phyloP scores from a whole-genome alignment of 1,139 yeast species.

The Entelexis paramagnoliae region DNA sequence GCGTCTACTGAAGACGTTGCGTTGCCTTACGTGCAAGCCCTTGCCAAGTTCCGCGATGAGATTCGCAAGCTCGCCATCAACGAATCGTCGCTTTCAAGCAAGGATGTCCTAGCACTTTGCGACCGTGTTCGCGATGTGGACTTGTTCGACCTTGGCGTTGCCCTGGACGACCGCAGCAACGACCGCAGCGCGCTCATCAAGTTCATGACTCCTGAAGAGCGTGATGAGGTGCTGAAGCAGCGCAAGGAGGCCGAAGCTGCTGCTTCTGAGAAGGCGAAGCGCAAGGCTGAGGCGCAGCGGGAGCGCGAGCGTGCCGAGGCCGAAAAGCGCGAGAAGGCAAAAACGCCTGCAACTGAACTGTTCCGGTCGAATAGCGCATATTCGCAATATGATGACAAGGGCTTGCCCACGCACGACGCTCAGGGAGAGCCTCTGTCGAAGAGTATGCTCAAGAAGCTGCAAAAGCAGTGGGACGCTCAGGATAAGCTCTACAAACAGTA shows the following conservation, averaged over 20 bases:
- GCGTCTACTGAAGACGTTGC: constrained; percentile 47
- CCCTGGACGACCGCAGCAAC: constrained; percentile 71
- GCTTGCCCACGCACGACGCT: constrained; percentile 67
- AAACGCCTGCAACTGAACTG: constrained; percentile 58
- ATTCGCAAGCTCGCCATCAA: constrained; percentile 63
- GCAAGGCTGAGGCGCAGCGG: constrained; percentile 27
- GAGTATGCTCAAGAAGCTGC: constrained; percentile 71
- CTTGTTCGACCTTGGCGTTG: constrained; percentile 62
- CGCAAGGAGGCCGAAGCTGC: constrained; percentile 53
- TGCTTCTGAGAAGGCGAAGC: constrained; percentile 41
- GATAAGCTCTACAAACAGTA: constrained; percentile 70
- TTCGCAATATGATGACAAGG: constrained; percentile 72
- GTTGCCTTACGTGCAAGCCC: constrained; percentile 67
- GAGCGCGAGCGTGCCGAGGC: constrained; percentile 40
- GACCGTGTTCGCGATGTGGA: constrained; percentile 55
- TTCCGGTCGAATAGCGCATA: constrained; percentile 48
- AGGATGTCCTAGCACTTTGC: constrained; percentile 47
- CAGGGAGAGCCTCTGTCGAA: constrained; percentile 84
- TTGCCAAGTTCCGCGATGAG: constrained; percentile 70
- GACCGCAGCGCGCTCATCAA: constrained; percentile 68
- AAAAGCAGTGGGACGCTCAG: constrained; percentile 69
- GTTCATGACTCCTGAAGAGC: constrained; percentile 61
- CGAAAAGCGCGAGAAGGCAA: constrained; percentile 64
- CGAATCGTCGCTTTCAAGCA: constrained; percentile 36
- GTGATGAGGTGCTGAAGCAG: constrained; percentile 46